phyloP scores from a whole-genome alignment of 345 rosid genomes.

The Conringia planisiliqua region DNA sequence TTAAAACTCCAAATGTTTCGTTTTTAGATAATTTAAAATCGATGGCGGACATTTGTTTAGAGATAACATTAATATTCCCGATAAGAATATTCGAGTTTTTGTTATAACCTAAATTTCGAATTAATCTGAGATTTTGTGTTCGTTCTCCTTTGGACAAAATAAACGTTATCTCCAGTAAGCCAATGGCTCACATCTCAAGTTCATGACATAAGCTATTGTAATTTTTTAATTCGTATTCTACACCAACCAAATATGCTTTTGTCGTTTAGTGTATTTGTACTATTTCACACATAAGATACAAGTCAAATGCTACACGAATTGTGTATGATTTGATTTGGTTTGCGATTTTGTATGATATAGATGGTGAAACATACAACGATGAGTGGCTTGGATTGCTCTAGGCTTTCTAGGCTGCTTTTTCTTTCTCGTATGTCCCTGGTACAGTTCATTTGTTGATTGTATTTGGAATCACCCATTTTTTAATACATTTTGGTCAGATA shows the following conservation, averaged over 20 bases:
- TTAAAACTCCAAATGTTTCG: not conserved
- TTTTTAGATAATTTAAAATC: conserved; percentile 12
- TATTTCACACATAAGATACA: not conserved
- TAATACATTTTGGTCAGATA: not conserved
- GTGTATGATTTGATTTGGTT: not conserved
- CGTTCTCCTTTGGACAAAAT: not conserved
- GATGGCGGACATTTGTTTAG: conserved; percentile 11
- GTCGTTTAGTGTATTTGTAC: not conserved
- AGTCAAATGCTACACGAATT: not conserved
- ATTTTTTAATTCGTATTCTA: not conserved
- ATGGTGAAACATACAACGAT: not conserved
- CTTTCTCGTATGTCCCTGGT: not conserved
- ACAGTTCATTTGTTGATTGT: not conserved
- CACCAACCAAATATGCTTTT: not conserved
- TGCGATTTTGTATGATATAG: not conserved
- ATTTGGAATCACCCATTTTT: not conserved
- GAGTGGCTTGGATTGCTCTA: conserved; percentile 9
- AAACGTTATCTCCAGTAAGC: not conserved
- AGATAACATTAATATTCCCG: not conserved
- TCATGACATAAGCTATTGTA: too few species aligned
- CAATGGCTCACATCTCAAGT: conserved; percentile 20
- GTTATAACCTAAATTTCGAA: not conserved
- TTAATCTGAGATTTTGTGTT: not conserved
- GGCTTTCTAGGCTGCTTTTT: not conserved
- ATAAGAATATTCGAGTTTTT: not conserved